A percentile compares a stretch with the other conserved stretches of the same genome.
phyloP scores from a whole-genome alignment of 345 rosid genomes.

The Citrus unshiu region DNA sequence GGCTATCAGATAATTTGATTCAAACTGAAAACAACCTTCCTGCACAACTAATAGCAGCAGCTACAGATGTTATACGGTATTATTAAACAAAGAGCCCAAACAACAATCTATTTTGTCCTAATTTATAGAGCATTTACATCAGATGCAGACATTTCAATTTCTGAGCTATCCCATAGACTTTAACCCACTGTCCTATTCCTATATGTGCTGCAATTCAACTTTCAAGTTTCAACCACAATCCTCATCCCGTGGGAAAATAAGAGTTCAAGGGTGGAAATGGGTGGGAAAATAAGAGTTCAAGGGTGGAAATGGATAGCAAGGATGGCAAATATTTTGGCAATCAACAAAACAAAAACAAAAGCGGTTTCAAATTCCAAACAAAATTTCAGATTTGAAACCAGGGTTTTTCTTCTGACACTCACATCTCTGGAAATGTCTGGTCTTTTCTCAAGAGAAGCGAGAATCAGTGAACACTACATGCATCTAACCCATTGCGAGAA shows the following conservation, averaged over 20 bases:
- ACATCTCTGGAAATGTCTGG: neutral
- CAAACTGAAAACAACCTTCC: neutral
- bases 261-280: neutral
- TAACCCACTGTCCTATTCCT: neutral
- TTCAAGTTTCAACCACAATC: slow-evolving; percentile 5
- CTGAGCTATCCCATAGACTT: neutral
- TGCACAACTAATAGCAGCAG: neutral
- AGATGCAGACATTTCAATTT: slow-evolving; percentile 26
- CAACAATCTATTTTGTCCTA: slow-evolving; percentile 4
- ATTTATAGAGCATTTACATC: slow-evolving; percentile 15
- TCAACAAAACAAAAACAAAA: neutral
- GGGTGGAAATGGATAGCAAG: neutral
- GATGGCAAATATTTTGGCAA: neutral
- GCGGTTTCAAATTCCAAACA: neutral
- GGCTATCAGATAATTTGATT: neutral
- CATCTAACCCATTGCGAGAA: neutral
- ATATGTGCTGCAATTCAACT: neutral
- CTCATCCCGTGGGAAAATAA: neutral
- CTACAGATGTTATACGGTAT: neutral
- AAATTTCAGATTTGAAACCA: slow-evolving; percentile 1
- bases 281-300: neutral
- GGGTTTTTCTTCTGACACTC: neutral
- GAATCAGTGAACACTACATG: neutral
- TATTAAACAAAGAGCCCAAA: neutral
- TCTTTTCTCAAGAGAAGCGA: neutral